Percentiles rank a stretch among this genome's conserved stretches.
Conservation (phyloP, 2,329 filamentous ascomycete species). For the Delphinella strobiligena region DNA sequence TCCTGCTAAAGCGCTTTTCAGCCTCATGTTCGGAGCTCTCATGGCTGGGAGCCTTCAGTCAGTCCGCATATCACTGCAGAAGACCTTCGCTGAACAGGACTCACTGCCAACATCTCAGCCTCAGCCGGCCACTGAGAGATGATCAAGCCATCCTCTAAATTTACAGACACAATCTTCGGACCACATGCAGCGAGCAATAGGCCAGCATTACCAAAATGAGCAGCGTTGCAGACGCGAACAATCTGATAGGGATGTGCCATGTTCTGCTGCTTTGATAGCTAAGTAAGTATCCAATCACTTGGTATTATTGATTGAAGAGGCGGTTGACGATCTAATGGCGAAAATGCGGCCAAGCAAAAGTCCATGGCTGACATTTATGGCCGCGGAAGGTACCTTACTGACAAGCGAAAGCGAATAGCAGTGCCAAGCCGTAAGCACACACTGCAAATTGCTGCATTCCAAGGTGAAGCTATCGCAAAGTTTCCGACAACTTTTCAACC, state of each 20-base stretch:
- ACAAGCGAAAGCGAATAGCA: too few species aligned
- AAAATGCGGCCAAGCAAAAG: constrained; percentile 2
- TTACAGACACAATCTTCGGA: constrained; percentile 57
- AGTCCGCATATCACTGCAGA: not conserved
- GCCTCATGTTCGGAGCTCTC: not conserved
- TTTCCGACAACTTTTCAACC: not conserved
- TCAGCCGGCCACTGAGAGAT: constrained; percentile 48
- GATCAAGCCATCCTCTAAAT: constrained; percentile 43
- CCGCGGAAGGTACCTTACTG: not conserved
- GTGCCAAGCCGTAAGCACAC: not conserved
- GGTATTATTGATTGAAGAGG: not conserved
- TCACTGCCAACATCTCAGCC: constrained; percentile 11
- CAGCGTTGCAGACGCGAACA: constrained; percentile 1
- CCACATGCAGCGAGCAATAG: constrained; percentile 65
- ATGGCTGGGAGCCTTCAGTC: constrained; percentile 2
- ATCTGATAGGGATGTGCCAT: constrained; percentile 6
- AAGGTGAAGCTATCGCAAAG: not conserved
- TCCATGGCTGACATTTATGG: constrained; percentile 4
- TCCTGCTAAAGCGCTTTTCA: not conserved
- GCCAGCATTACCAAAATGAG: constrained; percentile 17
- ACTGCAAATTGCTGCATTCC: not conserved
- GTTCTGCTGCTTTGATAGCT: too few species aligned
- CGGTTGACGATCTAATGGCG: not conserved
- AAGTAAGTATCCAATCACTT: too few species aligned
- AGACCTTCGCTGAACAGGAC: constrained; percentile 2